phyloP scores from a whole-genome alignment of 2,329 filamentous ascomycete species.

The Talaromyces funiculosus region DNA sequence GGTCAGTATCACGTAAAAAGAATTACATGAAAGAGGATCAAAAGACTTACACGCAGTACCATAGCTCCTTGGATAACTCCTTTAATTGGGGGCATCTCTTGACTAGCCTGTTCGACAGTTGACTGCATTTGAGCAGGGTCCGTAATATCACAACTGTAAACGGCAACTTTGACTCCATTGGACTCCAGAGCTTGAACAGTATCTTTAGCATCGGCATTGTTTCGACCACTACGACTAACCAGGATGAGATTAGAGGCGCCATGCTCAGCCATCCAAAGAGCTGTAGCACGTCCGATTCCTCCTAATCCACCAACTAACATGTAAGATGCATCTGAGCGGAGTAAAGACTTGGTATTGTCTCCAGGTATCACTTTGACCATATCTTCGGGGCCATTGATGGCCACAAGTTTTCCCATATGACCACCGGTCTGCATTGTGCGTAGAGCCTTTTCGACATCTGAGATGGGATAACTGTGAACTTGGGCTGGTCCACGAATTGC shows the following conservation, averaged over 20 bases:
- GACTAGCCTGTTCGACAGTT: slow-evolving; percentile 13
- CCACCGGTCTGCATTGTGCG: slow-evolving; percentile 18
- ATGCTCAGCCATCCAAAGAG: slow-evolving; percentile 19
- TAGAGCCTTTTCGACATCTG: slow-evolving; percentile 17
- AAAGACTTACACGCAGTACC: slow-evolving; percentile 19
- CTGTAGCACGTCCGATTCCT: slow-evolving; percentile 21
- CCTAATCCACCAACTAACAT: slow-evolving; percentile 15
- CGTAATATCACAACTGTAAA: slow-evolving; percentile 8
- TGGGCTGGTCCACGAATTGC: slow-evolving; percentile 13
- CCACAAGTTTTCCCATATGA: slow-evolving; percentile 19
- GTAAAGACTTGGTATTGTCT: slow-evolving; percentile 16
- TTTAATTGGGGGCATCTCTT: slow-evolving; percentile 23
- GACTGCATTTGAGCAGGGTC: slow-evolving; percentile 18
- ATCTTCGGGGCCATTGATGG: slow-evolving; percentile 11
- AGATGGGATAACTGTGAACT: slow-evolving; percentile 14
- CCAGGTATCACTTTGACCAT: slow-evolving; percentile 6
- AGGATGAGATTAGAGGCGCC: slow-evolving; percentile 25
- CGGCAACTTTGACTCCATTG: neutral
- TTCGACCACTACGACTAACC: slow-evolving; percentile 18
- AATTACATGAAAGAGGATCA: neutral
- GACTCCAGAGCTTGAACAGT: neutral
- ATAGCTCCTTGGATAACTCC: slow-evolving; percentile 30
- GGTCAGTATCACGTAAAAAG: neutral
- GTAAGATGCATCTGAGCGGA: slow-evolving; percentile 17
- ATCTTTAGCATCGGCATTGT: neutral